Conservation (phyloP, 2,329 filamentous ascomycete genomes). For the Pseudodiploospora longispora region DNA sequence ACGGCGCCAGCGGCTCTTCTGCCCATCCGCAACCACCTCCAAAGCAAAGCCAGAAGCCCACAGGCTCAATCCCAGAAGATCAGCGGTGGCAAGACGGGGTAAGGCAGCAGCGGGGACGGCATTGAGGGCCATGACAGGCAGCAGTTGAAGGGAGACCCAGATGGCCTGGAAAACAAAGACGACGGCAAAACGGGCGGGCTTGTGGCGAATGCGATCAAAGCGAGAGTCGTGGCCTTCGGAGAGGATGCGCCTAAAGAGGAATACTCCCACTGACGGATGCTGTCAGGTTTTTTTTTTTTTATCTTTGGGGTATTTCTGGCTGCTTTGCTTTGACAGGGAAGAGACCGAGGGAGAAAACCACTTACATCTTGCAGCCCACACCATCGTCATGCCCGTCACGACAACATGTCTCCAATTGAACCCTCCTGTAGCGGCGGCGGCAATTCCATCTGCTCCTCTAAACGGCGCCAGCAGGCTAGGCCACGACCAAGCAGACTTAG, state of each 20-base stretch:
- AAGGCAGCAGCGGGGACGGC: slow-evolving; percentile 45
- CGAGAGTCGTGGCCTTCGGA: slow-evolving; percentile 49
- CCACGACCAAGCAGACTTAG: slow-evolving; percentile 13
- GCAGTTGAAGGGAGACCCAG: slow-evolving; percentile 60
- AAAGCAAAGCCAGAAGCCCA: slow-evolving; percentile 52
- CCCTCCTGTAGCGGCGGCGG: neutral
- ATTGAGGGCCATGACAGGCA: slow-evolving; percentile 58
- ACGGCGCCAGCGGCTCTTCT: slow-evolving; percentile 54
- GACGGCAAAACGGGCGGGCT: slow-evolving; percentile 25
- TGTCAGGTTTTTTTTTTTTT: neutral
- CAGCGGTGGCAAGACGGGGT: slow-evolving; percentile 39
- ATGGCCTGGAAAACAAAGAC: slow-evolving; percentile 49
- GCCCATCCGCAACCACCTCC: slow-evolving; percentile 54
- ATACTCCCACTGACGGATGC: slow-evolving; percentile 46
- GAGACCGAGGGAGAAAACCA: slow-evolving; percentile 5
- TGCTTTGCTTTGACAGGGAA: neutral
- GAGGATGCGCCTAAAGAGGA: slow-evolving; percentile 55
- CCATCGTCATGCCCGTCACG: slow-evolving; percentile 28
- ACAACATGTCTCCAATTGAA: slow-evolving; percentile 53
- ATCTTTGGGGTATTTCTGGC: neutral
- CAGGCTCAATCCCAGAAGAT: slow-evolving; percentile 48
- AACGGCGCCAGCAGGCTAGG: slow-evolving; percentile 40
- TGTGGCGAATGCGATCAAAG: slow-evolving; percentile 33
- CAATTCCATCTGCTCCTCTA: slow-evolving; percentile 28
- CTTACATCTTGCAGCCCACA: slow-evolving; percentile 56